These are phyloP conservation scores for Aspergillus terreus DNA, from an alignment of 2,329 filamentous ascomycete species.

Conservation along the genomic window DNA sequence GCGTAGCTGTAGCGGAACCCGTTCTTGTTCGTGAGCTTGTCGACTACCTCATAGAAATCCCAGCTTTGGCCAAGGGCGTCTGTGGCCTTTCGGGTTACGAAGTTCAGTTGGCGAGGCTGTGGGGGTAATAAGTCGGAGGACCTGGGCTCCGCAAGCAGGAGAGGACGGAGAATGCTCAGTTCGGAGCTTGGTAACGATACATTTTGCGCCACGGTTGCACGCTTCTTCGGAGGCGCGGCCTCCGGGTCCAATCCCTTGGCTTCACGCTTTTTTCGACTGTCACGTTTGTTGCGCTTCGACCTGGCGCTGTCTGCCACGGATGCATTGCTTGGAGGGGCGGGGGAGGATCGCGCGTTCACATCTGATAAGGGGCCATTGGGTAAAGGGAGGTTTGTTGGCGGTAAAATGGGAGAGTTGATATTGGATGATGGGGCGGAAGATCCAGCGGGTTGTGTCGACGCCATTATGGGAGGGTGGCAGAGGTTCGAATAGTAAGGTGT, in stretches of 20 bases:
- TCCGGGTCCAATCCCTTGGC: conserved; percentile 40
- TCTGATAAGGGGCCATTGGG: conserved; percentile 27
- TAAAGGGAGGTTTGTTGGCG: conserved; percentile 26
- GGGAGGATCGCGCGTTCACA: conserved; percentile 30
- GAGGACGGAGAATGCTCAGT: conserved; percentile 38
- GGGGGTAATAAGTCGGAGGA: conserved; percentile 36
- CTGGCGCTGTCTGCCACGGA: conserved; percentile 26
- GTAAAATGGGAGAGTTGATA: conserved; percentile 32
- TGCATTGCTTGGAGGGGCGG: conserved; percentile 27
- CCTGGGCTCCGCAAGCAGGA: conserved; percentile 38
- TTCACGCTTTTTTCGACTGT: conserved; percentile 43
- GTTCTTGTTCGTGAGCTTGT: conserved; percentile 60
- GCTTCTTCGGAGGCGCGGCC: conserved; percentile 34
- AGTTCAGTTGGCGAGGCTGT: conserved; percentile 39
- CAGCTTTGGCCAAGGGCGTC: conserved; percentile 32
- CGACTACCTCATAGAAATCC: conserved; percentile 42
- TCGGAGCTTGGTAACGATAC: conserved; percentile 35
- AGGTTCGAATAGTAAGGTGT: no score
- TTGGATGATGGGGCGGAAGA: conserved; percentile 35
- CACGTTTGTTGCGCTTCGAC: conserved; percentile 41
- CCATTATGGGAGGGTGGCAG: conserved; percentile 20
- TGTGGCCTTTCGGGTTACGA: conserved; percentile 33
- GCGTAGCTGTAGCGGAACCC: conserved; percentile 86
- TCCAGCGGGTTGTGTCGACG: conserved; percentile 29
- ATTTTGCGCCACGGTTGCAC: conserved; percentile 24